Conservation (phyloP, 257 asterid genomes). For the Solanum chilense region DNA sequence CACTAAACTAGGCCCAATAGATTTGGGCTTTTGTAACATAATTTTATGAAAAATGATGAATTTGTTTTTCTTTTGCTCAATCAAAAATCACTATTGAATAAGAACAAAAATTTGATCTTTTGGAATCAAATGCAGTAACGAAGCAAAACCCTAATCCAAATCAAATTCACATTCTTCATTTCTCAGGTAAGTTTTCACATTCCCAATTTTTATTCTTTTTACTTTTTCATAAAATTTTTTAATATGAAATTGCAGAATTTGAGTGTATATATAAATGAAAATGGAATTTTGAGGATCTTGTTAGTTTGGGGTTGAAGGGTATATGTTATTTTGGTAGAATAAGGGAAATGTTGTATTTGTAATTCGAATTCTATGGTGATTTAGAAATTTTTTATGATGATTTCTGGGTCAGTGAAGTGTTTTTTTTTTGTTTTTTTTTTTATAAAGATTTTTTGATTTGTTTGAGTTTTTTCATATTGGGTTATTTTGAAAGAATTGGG, state of each 20-base stretch:
- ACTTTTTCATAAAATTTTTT: neutral
- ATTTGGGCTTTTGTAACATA: neutral
- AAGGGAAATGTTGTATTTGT: neutral
- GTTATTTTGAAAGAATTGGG: neutral
- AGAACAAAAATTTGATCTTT: neutral
- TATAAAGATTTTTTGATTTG: neutral
- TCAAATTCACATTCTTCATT: neutral
- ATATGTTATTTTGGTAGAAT: neutral
- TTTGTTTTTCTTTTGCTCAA: neutral
- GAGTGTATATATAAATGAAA: neutral
- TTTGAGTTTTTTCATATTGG: neutral
- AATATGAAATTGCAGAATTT: neutral
- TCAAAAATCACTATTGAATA: neutral
- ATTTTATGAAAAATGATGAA: neutral
- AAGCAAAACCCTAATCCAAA: neutral
- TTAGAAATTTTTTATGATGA: neutral
- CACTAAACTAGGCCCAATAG: neutral
- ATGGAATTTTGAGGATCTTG: neutral
- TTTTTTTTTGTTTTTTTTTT: too few species aligned
- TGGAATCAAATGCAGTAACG: neutral
- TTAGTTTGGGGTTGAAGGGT: neutral
- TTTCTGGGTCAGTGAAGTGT: neutral
- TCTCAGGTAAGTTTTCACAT: neutral
- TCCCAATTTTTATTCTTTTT: neutral
- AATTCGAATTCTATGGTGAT: neutral